Conservation (phyloP, 768 basidiomycete genomes). For the Strobilomyces echinocephalus region DNA sequence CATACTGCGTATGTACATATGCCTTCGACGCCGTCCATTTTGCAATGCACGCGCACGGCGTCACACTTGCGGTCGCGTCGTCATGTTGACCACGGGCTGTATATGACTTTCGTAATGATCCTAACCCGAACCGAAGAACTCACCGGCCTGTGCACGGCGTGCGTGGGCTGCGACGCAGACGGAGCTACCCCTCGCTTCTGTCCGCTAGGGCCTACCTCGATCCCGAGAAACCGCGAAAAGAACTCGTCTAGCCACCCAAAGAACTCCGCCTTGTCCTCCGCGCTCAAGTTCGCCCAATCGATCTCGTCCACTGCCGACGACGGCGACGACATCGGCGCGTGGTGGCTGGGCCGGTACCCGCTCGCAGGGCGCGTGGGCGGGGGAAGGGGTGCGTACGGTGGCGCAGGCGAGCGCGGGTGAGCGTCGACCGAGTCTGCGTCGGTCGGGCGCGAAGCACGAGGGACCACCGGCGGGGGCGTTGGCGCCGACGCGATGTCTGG, state of each 20-base stretch:
- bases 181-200: background rate
- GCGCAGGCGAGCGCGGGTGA: slow-evolving; percentile 3
- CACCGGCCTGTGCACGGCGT: slow-evolving; percentile 11
- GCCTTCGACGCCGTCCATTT: slow-evolving; percentile 2
- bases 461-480: background rate
- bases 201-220: slow-evolving; percentile 17
- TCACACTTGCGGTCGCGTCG: slow-evolving; percentile 18
- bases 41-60: background rate
- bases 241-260: slow-evolving; percentile 82
- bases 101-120: background rate
- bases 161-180: background rate
- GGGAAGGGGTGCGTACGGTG: slow-evolving; percentile 16
- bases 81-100: slow-evolving; percentile 19
- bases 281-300: slow-evolving; percentile 66
- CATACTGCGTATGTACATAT: slow-evolving; percentile 14
- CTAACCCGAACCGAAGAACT: slow-evolving; percentile 2
- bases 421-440: background rate
- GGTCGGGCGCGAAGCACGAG: slow-evolving; percentile 13
- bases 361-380: slow-evolving; percentile 28
- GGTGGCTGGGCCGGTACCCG: slow-evolving; percentile 19
- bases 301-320: slow-evolving; percentile 29
- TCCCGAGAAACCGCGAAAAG: slow-evolving; percentile 47
- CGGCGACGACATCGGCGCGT: slow-evolving; percentile 1
- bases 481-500: slow-evolving; percentile 7
- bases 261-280: slow-evolving; percentile 65